A percentile compares a stretch with the other conserved stretches of the same genome.
phyloP scores from a whole-genome alignment of 345 rosid genomes.

The Eutrema heterophyllum region DNA sequence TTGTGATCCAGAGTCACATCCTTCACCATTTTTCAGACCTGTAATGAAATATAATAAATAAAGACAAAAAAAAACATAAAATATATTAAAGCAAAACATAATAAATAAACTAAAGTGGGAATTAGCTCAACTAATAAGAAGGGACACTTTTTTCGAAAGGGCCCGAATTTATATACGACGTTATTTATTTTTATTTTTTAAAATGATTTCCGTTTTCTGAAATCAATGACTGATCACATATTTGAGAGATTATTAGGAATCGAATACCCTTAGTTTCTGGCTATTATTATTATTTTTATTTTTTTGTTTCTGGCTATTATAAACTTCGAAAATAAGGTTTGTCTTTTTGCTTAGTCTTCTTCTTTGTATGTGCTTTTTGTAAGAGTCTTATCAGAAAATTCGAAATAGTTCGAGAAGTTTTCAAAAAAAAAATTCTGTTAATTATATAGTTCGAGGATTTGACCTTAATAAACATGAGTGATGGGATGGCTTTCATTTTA shows the following conservation, averaged over 20 bases:
- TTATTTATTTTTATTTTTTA: neutral
- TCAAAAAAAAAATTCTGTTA: neutral
- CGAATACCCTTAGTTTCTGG: neutral
- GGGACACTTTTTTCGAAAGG: neutral
- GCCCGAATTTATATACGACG: neutral
- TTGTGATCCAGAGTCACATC: constrained; percentile 19
- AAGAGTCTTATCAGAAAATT: constrained; percentile 9
- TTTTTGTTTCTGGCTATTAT: neutral
- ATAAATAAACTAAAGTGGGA: constrained; percentile 11
- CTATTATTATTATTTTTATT: neutral
- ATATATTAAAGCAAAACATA: neutral
- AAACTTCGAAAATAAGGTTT: neutral
- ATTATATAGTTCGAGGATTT: neutral
- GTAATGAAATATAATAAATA: constrained; percentile 25
- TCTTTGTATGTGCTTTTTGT: neutral
- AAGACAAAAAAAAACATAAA: constrained; percentile 10
- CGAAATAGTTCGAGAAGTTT: neutral
- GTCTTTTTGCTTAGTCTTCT: neutral
- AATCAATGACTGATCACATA: neutral
- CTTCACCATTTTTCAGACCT: constrained; percentile 18
- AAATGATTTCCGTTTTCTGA: neutral
- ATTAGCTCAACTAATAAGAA: constrained; percentile 22
- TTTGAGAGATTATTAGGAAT: neutral
- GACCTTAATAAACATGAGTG: constrained; percentile 1
- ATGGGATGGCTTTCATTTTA: neutral